Evolutionary conservation across 2,329 filamentous ascomycete genomes (phyloP).

Genomic region (Fusarium paranaense): DNA sequence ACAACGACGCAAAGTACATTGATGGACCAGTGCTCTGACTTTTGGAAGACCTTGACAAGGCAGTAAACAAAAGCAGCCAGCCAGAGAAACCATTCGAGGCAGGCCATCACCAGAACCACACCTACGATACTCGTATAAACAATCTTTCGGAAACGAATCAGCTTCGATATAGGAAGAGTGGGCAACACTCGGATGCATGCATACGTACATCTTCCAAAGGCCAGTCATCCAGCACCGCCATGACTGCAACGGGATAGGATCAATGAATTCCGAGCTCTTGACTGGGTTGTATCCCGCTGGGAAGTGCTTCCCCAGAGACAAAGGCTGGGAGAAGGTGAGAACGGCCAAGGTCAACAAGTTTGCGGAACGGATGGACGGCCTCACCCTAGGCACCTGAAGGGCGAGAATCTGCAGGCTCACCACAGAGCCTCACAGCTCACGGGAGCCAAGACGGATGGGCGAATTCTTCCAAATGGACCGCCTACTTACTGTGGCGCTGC

Average conservation of each 20-base stretch:
- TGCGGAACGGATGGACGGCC: not conserved
- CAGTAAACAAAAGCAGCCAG: constrained; percentile 95
- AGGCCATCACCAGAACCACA: constrained; percentile 82
- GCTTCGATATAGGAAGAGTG: not conserved
- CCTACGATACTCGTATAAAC: constrained; percentile 86
- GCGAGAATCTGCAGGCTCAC: not conserved
- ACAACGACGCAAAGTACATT: constrained; percentile 81
- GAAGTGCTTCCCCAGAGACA: not conserved
- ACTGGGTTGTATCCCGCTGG: not conserved
- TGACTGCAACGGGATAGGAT: constrained; percentile 40
- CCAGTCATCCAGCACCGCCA: constrained; percentile 62
- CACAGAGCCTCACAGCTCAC: not conserved
- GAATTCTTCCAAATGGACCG: not conserved
- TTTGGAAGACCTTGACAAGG: constrained; percentile 85
- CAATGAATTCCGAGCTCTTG: not conserved
- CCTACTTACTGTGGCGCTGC: not conserved
- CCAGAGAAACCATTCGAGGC: constrained; percentile 96
- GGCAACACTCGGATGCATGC: not conserved
- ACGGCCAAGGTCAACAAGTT: not conserved
- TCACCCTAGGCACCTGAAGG: not conserved
- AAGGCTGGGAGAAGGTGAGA: not conserved
- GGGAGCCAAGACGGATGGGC: not conserved
- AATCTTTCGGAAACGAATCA: constrained; percentile 67
- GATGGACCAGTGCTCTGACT: constrained; percentile 90
- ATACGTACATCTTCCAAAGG: constrained; percentile 58